Evolutionary conservation across 495 filamentous ascomycete genomes (phyloP).

Genomic region (Aspergillus diversus): DNA sequence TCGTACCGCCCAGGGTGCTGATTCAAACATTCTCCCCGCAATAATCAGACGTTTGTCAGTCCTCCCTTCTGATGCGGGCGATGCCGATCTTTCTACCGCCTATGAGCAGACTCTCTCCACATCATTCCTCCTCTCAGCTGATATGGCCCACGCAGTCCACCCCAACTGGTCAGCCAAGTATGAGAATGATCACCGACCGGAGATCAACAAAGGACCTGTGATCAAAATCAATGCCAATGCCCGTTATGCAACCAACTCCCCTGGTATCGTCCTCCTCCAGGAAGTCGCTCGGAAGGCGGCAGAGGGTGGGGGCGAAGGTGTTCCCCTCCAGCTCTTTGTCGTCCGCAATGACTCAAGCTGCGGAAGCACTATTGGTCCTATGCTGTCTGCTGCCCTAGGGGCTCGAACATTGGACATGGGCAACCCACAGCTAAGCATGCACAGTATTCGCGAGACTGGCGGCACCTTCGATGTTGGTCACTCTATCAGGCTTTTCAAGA

Average conservation of each 20-base stretch:
- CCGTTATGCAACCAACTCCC: constrained; percentile 93
- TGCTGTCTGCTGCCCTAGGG: constrained; percentile 84
- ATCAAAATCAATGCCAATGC: constrained; percentile 99
- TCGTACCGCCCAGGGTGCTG: constrained; percentile 86
- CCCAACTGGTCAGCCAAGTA: constrained; percentile 94
- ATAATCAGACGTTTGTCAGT: constrained; percentile 87
- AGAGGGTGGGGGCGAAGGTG: constrained; percentile 52
- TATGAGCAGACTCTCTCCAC: constrained; percentile 91
- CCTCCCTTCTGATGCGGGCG: constrained; percentile 58
- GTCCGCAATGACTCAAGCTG: constrained; percentile 94
- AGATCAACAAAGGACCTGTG: constrained; percentile 94
- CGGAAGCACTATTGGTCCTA: constrained; percentile 95
- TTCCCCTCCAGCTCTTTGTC: constrained; percentile 93
- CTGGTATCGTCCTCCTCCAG: constrained; percentile 89
- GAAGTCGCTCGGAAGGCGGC: constrained; percentile 74
- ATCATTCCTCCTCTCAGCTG: constrained; percentile 94
- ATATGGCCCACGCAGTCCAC: constrained; percentile 95
- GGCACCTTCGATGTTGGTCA: constrained; percentile 87
- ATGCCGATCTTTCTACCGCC: constrained; percentile 66
- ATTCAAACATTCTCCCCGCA: constrained; percentile 88
- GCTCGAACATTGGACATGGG: constrained; percentile 89
- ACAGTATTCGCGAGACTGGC: constrained; percentile 91
- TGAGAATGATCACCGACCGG: constrained; percentile 84
- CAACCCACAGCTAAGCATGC: constrained; percentile 96
- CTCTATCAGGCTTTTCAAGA: constrained; percentile 81